Evolutionary conservation across 2,329 filamentous ascomycete genomes (phyloP), one percentile per base, ranked within the genome.

Genomic region (Plectosphaerella plurivora): DNA sequence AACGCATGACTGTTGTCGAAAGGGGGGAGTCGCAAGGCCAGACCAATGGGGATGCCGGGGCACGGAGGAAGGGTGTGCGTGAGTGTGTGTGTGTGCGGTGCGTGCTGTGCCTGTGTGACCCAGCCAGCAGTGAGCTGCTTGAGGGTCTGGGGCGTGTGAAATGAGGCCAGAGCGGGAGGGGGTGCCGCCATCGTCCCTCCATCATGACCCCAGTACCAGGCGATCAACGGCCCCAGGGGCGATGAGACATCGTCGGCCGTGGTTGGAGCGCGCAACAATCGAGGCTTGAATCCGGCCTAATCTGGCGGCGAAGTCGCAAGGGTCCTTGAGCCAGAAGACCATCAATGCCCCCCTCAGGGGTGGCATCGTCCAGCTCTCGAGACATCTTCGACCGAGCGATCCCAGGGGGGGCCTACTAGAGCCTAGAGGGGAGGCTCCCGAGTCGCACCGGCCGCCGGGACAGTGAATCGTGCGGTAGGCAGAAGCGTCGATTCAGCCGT

Each of bases 1-100:
- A 74, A 73, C 71, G 74, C 75, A 77, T 78, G 73, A 72, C 73
- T 70, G 74, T 75, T 73, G 73, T 72, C 65, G 67, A 71, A 71
- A 65, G 60, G 60, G 60, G 60, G 64, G 66, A 67, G 62, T 60
- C 63, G 65, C 60, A 52, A 55, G 53, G 55, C 59, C 55, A 57
- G 60, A 56, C 74, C 74, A 76, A 76, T 73, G 64, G 63, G 62
- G 62, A 60, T 22, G 11, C 41, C 10, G n/a, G 16, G 16, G 16
- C 53, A 16, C 44, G 18, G 41, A 44, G 41, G 37, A 18, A 44
- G 41, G 41, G 41, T 44, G 41, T 44, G 41, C 10, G 51, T 24
- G 47, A 45, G 20, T 49, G 41, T 18, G 51, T 24, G 47, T 46
- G 20, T 49, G 8, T 33, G 8, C 28, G 28, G 8, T 33, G 8